These are phyloP conservation scores for Solanum clarkiae DNA, from an alignment of 257 asterid genomes.

Conservation along the genomic window DNA sequence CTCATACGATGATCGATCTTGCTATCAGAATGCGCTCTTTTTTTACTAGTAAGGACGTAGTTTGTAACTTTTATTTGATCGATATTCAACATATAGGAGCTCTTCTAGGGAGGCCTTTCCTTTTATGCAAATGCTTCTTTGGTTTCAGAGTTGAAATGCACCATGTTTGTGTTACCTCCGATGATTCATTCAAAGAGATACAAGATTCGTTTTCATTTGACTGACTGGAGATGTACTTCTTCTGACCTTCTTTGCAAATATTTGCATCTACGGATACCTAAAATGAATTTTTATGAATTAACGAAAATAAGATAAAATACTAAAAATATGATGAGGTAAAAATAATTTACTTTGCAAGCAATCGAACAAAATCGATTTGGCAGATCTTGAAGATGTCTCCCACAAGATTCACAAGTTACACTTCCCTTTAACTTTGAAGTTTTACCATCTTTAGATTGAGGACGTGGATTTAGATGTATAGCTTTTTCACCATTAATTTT, in stretches of 20 bases:
- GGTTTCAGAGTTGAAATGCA: constrained; percentile 25
- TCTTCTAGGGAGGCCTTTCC: constrained; percentile 53
- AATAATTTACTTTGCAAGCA: constrained; percentile 49
- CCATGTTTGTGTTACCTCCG: constrained; percentile 42
- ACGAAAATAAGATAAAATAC: not conserved
- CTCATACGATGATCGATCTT: not conserved
- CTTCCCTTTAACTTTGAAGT: constrained; percentile 33
- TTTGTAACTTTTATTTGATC: not conserved
- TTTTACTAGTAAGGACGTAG: not conserved
- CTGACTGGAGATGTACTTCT: not conserved
- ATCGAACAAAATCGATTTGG: constrained; percentile 68
- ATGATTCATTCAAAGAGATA: constrained; percentile 20
- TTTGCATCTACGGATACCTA: constrained; percentile 30
- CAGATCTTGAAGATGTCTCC: constrained; percentile 58
- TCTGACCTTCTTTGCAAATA: constrained; percentile 2
- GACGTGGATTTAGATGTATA: constrained; percentile 66
- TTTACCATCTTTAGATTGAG: constrained; percentile 43
- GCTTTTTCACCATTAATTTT: constrained; percentile 75
- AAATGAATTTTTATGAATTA: not conserved
- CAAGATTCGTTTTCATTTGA: constrained; percentile 18
- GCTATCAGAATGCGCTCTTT: not conserved
- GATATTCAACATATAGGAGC: constrained; percentile 26
- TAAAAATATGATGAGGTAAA: no score
- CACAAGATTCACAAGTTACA: constrained; percentile 50
- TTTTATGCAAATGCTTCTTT: constrained; percentile 34